Evolutionary conservation across 176 grass and related monocot genomes (phyloP), one percentile per base, ranked within the genome.

Genomic region (Oryza meridionalis): DNA sequence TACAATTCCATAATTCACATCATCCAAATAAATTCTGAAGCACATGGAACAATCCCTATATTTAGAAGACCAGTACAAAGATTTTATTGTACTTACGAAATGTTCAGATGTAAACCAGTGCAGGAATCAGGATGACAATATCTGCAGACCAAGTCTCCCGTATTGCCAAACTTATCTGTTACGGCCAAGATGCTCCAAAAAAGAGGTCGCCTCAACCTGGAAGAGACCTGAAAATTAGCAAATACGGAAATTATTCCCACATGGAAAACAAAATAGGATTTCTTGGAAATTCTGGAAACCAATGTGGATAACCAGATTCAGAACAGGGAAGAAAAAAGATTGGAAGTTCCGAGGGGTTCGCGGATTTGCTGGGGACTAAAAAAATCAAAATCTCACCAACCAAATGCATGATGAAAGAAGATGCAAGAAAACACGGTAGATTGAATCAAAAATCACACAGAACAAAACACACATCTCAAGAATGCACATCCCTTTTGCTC

Each of bases 1-100:
- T 45, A 2, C 5, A 81, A 76, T 76, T 79, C 50, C 33, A 75
- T 46, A 76, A 33, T 38, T 35, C 31, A 42, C 50, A 59, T 1
- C 3, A 76, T 62, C 26, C 17, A 61, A 11, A 70, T 47, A 87
- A 87, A 82, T 77, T 50, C 33, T 77, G 47, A 51, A 31, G 21
- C 53, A 58, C 6, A 77, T 35, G 21, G 12, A 37, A 38, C 17
- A 38, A 24, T 21, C 29, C 33, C 21, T 22, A 77, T 21, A 77
- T 22, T 31, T 77, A 38, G 31, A 50, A 77, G 16, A 59, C 5
- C 74, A 76, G 31, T 9, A 26, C 17, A 64, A 24, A 40, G 55
- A 43, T 64, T 5, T 58, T 38, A 3, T 40, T 11, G 31, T 38
- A 77, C 53, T 77, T 77, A 77, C 55, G 24, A 42, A 58, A 7